phyloP scores from a whole-genome alignment of 345 rosid species.

The Hibiscus tridactylites region DNA sequence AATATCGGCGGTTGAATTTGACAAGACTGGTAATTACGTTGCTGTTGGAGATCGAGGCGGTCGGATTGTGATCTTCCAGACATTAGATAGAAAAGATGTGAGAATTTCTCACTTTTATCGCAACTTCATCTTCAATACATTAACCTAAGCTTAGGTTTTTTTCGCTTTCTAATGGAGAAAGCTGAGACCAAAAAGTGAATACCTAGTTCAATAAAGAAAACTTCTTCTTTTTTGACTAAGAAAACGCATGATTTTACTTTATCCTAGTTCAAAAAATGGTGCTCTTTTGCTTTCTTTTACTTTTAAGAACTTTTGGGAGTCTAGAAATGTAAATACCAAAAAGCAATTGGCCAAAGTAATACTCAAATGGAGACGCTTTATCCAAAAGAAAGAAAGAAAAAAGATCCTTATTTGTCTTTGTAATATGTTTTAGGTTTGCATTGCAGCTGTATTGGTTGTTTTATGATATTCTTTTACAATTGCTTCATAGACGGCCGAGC shows the following conservation, averaged over 20 bases:
- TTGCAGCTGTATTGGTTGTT: slow-evolving; percentile 9
- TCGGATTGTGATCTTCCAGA: slow-evolving; percentile 48
- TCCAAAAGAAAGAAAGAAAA: background rate
- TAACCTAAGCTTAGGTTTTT: background rate
- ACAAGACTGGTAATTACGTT: slow-evolving; percentile 48
- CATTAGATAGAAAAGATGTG: slow-evolving; percentile 28
- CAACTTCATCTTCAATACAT: background rate
- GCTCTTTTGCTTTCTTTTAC: background rate
- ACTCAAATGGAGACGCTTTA: background rate
- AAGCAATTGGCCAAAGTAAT: background rate
- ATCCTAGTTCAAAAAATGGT: background rate
- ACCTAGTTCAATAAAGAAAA: background rate
- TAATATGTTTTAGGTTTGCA: background rate
- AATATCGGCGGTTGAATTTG: slow-evolving; percentile 45
- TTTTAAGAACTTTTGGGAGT: background rate
- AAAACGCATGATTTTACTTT: background rate
- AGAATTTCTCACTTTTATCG: slow-evolving; percentile 11
- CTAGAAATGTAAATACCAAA: background rate
- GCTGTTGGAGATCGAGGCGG: slow-evolving; percentile 64
- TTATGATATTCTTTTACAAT: slow-evolving; percentile 15
- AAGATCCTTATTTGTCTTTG: background rate
- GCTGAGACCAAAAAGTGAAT: background rate
- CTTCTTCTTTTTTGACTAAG: background rate
- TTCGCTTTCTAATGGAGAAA: background rate
- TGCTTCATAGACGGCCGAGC: slow-evolving; percentile 21